Conservation (phyloP, 345 rosid genomes). For the Moringa oleifera region DNA sequence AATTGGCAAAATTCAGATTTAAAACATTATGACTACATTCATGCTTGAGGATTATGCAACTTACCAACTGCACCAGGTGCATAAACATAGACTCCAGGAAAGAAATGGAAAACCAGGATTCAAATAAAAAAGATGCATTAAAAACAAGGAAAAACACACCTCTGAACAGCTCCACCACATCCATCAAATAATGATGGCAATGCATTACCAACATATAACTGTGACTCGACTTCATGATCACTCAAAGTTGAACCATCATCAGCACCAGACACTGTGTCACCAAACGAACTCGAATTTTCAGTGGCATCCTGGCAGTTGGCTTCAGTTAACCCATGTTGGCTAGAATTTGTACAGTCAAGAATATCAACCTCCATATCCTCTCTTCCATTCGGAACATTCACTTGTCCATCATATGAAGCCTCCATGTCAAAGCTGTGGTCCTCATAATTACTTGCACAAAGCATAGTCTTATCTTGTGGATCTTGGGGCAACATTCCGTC, state of each 20-base stretch:
- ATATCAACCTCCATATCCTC: slow-evolving; percentile 53
- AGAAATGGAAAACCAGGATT: background rate
- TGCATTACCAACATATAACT: slow-evolving; percentile 19
- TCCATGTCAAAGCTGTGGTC: slow-evolving; percentile 28
- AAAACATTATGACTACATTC: too few species aligned
- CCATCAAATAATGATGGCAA: slow-evolving; percentile 20
- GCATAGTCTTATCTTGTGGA: slow-evolving; percentile 26
- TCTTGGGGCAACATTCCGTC: slow-evolving; percentile 16
- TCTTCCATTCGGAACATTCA: slow-evolving; percentile 4
- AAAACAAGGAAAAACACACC: slow-evolving; percentile 31
- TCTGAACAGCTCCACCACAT: slow-evolving; percentile 27
- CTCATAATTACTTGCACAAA: slow-evolving; percentile 35
- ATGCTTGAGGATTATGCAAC: too few species aligned
- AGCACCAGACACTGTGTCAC: slow-evolving; percentile 42
- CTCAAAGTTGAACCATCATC: slow-evolving; percentile 30
- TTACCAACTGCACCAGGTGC: too few species aligned
- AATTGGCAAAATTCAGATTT: too few species aligned
- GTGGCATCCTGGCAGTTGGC: slow-evolving; percentile 38
- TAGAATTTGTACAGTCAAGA: slow-evolving; percentile 22
- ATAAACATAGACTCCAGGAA: too few species aligned
- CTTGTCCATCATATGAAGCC: slow-evolving; percentile 16
- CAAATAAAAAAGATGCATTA: background rate
- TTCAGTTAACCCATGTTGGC: slow-evolving; percentile 12
- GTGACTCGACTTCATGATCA: slow-evolving; percentile 78
- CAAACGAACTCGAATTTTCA: slow-evolving; percentile 79